Conservation (phyloP, 345 rosid species). For the Leavenworthia alabamica region DNA sequence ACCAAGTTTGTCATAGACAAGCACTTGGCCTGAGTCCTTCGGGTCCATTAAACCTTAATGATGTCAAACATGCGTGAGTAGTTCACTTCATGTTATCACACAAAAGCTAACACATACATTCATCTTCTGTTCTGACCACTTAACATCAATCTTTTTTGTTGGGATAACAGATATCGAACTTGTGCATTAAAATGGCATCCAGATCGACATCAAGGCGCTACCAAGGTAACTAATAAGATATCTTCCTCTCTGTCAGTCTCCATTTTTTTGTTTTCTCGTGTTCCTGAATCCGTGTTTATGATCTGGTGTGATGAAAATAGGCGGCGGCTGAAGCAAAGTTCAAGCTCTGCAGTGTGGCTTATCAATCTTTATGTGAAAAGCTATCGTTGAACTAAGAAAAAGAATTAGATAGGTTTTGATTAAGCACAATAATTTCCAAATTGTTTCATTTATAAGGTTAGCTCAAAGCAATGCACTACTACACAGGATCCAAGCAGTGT, state of each 20-base stretch:
- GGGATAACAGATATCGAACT: conserved; percentile 52
- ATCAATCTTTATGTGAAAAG: conserved; percentile 70
- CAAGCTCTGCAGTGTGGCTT: conserved; percentile 87
- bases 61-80: conserved; percentile 81
- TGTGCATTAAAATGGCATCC: conserved; percentile 97
- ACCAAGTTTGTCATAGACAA: conserved; percentile 54
- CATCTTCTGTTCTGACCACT: not conserved
- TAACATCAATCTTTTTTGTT: not conserved
- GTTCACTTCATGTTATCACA: not conserved
- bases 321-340: conserved; percentile 84
- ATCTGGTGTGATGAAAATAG: conserved; percentile 24
- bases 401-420: conserved; percentile 18
- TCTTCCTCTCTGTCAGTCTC: not conserved
- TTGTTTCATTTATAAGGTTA: not conserved
- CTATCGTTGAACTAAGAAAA: conserved; percentile 40
- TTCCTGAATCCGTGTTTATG: not conserved
- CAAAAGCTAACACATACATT: not conserved
- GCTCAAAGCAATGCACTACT: not conserved
- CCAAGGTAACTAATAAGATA: conserved; percentile 51
- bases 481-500: not conserved
- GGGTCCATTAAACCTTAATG: conserved; percentile 72
- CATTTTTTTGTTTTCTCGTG: not conserved
- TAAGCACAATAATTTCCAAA: not conserved
- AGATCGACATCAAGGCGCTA: conserved; percentile 87
- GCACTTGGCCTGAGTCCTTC: conserved; percentile 70